Percentiles rank a stretch among this genome's conserved stretches.
These are phyloP conservation scores for Bathelium albidoporum DNA, from an alignment of 495 filamentous ascomycete genomes.

Conservation along the genomic window DNA sequence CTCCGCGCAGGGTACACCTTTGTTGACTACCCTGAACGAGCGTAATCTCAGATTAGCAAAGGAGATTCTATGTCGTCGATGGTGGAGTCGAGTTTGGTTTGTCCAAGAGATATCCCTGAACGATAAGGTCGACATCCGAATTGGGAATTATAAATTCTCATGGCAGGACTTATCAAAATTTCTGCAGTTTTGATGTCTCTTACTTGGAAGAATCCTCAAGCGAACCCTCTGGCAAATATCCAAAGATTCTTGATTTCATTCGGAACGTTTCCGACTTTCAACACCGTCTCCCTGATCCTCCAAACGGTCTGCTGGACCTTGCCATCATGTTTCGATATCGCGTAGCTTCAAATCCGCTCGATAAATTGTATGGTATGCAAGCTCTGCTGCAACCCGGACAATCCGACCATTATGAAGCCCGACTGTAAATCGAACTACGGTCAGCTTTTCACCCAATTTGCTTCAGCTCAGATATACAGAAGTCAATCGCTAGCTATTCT, in stretches of 20 bases:
- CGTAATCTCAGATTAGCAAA: background rate
- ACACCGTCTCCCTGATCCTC: background rate
- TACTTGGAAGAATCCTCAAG: background rate
- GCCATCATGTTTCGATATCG: background rate
- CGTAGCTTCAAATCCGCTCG: background rate
- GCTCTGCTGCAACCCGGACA: background rate
- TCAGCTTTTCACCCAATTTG: background rate
- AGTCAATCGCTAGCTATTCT: background rate
- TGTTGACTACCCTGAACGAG: background rate
- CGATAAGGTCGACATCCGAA: background rate
- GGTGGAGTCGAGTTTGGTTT: background rate
- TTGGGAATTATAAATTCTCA: background rate
- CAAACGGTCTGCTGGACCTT: background rate
- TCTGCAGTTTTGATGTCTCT: background rate
- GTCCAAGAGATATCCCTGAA: background rate
- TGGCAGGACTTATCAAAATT: background rate
- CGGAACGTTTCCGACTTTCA: background rate
- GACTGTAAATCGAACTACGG: background rate
- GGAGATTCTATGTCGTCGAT: background rate
- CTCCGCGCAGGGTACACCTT: background rate
- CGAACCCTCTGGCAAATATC: background rate
- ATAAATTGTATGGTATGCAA: background rate
- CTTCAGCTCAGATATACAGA: background rate
- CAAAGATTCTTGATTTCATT: background rate
- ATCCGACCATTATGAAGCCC: background rate